A percentile compares a stretch with the other conserved stretches of the same genome.
phyloP scores from a whole-genome alignment of 2,329 filamentous ascomycete genomes.

The Fusarium brachygibbosum region DNA sequence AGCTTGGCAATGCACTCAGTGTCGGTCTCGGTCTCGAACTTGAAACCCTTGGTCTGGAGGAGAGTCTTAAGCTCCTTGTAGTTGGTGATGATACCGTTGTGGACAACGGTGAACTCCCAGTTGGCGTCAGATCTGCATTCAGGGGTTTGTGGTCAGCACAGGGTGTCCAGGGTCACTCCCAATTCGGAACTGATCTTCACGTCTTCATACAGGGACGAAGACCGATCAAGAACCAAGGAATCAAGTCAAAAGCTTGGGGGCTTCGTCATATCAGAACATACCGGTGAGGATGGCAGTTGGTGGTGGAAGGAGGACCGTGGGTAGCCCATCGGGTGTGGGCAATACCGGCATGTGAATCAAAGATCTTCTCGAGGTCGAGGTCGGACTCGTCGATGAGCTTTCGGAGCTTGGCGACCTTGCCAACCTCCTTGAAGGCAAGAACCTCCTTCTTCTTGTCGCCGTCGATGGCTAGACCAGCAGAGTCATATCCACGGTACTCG shows the following conservation, averaged over 20 bases:
- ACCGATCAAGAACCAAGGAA: conserved; percentile 1
- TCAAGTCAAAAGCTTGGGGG: not conserved
- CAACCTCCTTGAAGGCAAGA: conserved; percentile 97
- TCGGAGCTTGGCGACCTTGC: conserved; percentile 98
- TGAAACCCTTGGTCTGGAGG: conserved; percentile 93
- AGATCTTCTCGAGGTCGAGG: conserved; percentile 90
- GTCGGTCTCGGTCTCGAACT: conserved; percentile 99
- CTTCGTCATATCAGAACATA: conserved; percentile 60
- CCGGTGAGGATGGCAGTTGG: conserved; percentile 99
- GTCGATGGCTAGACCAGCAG: conserved; percentile 93
- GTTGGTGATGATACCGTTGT: conserved; percentile 99
- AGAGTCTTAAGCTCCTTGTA: conserved; percentile 99
- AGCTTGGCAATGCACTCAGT: conserved; percentile 99
- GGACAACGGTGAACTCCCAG: conserved; percentile 97
- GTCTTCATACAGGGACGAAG: conserved; percentile 3
- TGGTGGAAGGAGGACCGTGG: conserved; percentile 90
- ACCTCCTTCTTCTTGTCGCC: conserved; percentile 99
- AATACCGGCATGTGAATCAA: conserved; percentile 98
- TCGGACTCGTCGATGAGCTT: conserved; percentile 87
- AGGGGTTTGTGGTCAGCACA: conserved; percentile 42
- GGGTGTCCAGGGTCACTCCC: conserved; percentile 10
- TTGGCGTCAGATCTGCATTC: conserved; percentile 82
- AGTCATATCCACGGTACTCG: conserved; percentile 99
- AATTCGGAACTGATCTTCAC: conserved; percentile 20
- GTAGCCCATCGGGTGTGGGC: conserved; percentile 99